These are phyloP conservation scores for Ajuga reptans DNA, from an alignment of 305 asterid genomes.

Conservation along the genomic window DNA sequence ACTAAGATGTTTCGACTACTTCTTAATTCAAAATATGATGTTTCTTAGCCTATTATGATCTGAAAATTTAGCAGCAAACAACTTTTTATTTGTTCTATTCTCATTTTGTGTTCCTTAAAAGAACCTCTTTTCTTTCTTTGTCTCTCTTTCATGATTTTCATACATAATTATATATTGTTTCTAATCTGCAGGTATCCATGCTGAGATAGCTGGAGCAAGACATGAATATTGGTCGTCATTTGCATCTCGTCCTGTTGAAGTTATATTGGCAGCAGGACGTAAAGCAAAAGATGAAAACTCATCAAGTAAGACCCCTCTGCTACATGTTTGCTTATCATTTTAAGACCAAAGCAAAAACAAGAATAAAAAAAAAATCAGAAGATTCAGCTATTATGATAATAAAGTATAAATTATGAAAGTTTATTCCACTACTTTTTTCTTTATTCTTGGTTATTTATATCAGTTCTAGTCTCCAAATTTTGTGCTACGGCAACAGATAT, in stretches of 20 bases:
- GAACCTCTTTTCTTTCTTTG: neutral
- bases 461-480: neutral
- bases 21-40: neutral
- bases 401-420: neutral
- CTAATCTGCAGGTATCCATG: slow-evolving; percentile 54
- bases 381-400: neutral
- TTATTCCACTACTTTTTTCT: neutral
- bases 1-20: neutral
- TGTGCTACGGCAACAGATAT: neutral
- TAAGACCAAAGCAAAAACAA: slow-evolving; percentile 6
- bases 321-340: neutral
- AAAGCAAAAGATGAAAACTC: slow-evolving; percentile 50
- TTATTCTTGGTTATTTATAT: neutral
- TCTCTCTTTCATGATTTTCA: neutral
- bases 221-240: slow-evolving; percentile 66
- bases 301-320: slow-evolving; percentile 31
- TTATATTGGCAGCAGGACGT: slow-evolving; percentile 65
- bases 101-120: neutral
- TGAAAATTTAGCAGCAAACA: neutral
- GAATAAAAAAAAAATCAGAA: neutral
- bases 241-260: slow-evolving; percentile 59
- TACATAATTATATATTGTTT: neutral
- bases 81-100: neutral
- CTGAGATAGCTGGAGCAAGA: slow-evolving; percentile 69
- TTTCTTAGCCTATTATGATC: neutral